A percentile compares a stretch with the other conserved stretches of the same genome.
Evolutionary conservation across 768 basidiomycete genomes (phyloP).

Genomic region (Mycena maculata): DNA sequence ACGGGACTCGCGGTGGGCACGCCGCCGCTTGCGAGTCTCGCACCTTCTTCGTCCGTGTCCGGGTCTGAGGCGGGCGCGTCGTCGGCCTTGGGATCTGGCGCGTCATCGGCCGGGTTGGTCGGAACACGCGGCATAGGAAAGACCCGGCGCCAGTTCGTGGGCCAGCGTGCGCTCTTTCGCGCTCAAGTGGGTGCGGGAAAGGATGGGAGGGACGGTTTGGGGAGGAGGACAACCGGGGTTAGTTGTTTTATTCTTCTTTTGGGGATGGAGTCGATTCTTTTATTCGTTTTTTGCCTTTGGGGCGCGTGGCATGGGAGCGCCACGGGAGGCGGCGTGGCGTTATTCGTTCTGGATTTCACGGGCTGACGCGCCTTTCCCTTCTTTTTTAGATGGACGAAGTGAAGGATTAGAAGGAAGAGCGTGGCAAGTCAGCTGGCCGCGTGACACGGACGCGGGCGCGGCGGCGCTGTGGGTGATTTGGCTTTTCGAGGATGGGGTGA

Average conservation of each 20-base stretch:
- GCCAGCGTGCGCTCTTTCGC: slow-evolving; percentile 22
- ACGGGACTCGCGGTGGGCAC: too few species aligned
- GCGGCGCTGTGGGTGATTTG: slow-evolving; percentile 25
- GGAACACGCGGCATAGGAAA: slow-evolving; percentile 9
- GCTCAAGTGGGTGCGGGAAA: not conserved
- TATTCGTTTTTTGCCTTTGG: too few species aligned
- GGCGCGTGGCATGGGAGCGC: too few species aligned
- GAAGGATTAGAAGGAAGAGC: not conserved
- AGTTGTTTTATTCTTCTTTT: not conserved
- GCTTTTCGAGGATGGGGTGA: slow-evolving; percentile 25
- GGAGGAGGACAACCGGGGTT: not conserved
- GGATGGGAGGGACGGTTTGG: slow-evolving; percentile 14
- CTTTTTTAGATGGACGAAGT: too few species aligned
- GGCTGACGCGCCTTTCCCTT: too few species aligned
- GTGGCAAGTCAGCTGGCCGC: slow-evolving; percentile 28
- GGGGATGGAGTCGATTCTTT: too few species aligned
- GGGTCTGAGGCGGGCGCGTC: not conserved
- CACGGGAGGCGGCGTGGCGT: too few species aligned
- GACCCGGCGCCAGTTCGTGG: slow-evolving; percentile 29
- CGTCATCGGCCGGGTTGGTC: too few species aligned
- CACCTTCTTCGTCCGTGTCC: not conserved
- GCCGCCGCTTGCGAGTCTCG: too few species aligned
- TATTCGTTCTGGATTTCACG: too few species aligned
- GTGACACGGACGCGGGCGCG: slow-evolving; percentile 9
- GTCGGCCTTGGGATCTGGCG: too few species aligned